Base-by-base conservation (phyloP, 202 grass and related monocot species). In the Hordeum pubiflorum region DNA sequence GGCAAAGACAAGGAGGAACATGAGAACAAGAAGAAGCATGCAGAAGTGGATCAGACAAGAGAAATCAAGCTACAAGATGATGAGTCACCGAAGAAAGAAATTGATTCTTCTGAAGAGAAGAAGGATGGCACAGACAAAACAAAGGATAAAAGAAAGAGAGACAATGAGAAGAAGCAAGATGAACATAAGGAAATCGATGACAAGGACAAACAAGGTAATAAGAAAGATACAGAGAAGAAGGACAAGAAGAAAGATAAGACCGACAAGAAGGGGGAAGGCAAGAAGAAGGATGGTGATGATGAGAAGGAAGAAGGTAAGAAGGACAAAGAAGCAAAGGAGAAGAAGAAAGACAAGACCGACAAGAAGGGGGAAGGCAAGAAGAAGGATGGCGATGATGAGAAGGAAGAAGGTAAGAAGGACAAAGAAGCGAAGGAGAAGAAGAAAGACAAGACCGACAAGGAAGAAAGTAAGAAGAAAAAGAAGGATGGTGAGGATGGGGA, bases 221-320 rank as follows among this genome's bases (percentile, higher is more conserved):
- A 50, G 68, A 87, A 84, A 74, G 52, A 83, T 9, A 83, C 60
- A 33, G 77, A 80, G 2, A 71, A 58, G 55, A 70, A 73, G 14
- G 76, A 81, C n/a, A 84, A 87, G 46, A 89, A 88, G 26, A 89
- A 90, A 46, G 77, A 82, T 18, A 84, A 87, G n/a, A 72, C 56
- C 62, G 78, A 66, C 11, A 79, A 72, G 63, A 79, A 89, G 21
- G 84, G 78, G 85, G 56, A 43, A 15, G 7, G 36, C 13, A 76
- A 83, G 44, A 81, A 69, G 86, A 81, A 81, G 43, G 46, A 17
- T 50, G 46, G 14, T 14, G 46, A 50, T 50, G 46, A 50, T 50
- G 46, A 50, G 46, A 50, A 50, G 46, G 14, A 6, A 50, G 46
- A 50, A 50, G 46, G 46, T 50, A 50, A 50, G 46, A 17, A 50